Conservation (phyloP, 106 monocot genomes). For the Acorus gramineus region DNA sequence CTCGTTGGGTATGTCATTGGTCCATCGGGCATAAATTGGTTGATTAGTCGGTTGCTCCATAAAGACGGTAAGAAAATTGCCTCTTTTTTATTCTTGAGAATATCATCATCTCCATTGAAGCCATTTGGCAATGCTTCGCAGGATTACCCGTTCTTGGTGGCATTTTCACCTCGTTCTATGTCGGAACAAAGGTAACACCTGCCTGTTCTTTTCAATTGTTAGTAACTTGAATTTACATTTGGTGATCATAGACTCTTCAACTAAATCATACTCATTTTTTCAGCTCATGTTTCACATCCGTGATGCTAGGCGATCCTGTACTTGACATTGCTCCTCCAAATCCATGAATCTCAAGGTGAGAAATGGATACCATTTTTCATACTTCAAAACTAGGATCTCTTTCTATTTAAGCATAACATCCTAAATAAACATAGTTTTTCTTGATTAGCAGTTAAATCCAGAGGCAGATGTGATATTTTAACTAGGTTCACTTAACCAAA, state of each 20-base stretch:
- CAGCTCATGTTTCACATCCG: constrained; percentile 91
- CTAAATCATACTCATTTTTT: constrained; percentile 4
- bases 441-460: no score
- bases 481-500: no score
- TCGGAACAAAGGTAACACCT: constrained; percentile 69
- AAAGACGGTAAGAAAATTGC: constrained; percentile 42
- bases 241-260: no score
- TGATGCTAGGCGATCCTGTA: constrained; percentile 30
- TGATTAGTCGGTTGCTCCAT: constrained; percentile 52
- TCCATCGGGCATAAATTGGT: constrained; percentile 52
- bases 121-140: constrained; percentile 10
- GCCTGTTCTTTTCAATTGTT: neutral
- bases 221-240: no score
- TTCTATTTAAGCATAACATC: no score
- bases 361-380: no score
- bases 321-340: no score
- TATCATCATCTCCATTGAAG: neutral
- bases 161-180: constrained; percentile 70
- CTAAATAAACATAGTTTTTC: no score
- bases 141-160: constrained; percentile 45
- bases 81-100: neutral
- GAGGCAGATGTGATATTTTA: no score
- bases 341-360: no score
- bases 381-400: no score
- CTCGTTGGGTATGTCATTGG: constrained; percentile 88